Conservation (phyloP, 768 basidiomycete species). For the Suillus bovinus region DNA sequence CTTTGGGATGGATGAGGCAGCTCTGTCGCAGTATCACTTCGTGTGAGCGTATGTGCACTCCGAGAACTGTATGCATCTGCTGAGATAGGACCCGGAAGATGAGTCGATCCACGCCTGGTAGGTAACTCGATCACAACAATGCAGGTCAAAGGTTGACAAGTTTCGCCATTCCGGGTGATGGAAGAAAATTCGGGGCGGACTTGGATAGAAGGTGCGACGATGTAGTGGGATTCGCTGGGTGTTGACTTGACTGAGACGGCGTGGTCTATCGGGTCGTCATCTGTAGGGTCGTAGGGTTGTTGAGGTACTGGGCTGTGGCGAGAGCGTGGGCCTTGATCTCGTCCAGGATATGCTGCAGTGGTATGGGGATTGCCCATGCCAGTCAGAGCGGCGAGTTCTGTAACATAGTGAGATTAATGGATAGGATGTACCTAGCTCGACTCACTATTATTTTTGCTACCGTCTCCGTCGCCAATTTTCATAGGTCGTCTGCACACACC, state of each 20-base stretch:
- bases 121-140: conserved; percentile 93
- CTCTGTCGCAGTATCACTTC: conserved; percentile 22
- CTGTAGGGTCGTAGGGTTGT: conserved; percentile 63
- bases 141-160: conserved; percentile 87
- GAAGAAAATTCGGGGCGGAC: conserved; percentile 91
- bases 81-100: conserved; percentile 55
- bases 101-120: conserved; percentile 56
- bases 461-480: conserved; percentile 90
- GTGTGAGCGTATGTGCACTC: conserved; percentile 23
- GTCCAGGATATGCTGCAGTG: conserved; percentile 64
- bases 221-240: conserved; percentile 56
- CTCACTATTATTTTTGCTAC: conserved; percentile 85
- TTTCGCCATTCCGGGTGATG: conserved; percentile 65
- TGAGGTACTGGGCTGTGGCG: conserved; percentile 27
- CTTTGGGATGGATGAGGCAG: conserved; percentile 19
- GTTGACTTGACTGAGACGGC: conserved; percentile 49
- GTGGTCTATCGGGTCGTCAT: conserved; percentile 84
- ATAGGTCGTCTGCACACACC: conserved; percentile 96
- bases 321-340: conserved; percentile 49
- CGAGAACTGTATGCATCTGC: conserved; percentile 46
- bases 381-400: conserved; percentile 92
- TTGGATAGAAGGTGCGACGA: conserved; percentile 91
- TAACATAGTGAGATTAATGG: conserved; percentile 10
- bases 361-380: conserved; percentile 74
- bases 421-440: conserved; percentile 11